Base-by-base conservation (phyloP, 139 green algal genomes). In the Chlorella vulgaris region DNA sequence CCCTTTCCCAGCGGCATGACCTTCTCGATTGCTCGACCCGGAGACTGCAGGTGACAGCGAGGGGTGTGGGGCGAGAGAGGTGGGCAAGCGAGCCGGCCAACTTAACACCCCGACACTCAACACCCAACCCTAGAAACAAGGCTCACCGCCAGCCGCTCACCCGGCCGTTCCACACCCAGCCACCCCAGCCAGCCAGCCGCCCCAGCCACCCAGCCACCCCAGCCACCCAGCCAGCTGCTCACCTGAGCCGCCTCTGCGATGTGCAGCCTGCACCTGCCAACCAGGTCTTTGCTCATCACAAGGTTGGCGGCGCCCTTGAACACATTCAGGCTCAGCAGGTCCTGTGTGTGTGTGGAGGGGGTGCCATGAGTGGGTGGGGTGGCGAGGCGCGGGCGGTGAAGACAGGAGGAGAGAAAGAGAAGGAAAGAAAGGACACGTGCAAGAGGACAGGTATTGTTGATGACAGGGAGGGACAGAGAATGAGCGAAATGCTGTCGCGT, bases 321-420 rank as follows among this genome's bases (percentile, higher is more conserved):
- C 50, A 90, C 55, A 67, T 91, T 91, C 29, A 91, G 43, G 31
- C 76, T 84, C 35, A 91, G 62, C 76, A 91, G 47, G 74, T 90
- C 82, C 85, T 81, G 73, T 47, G 55, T 0, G 1, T 18, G 53
- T 0, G 55, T 6, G 0, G 22, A 68, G 28, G n/a, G 36, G 31
- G 29, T 13, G 10, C 4, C 36, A 35, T 2, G 43, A 29, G 2
- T n/a, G 26, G 6, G 31, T 4, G 31, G n/a, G 22, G 31, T 36
- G 21, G 31, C 26, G 51, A 26, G 24, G 7, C 3, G 21, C 29
- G 26, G 39, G 26, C 3, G 68, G 39, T 35, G 35, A 19, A 22
- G 10, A 7, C 47, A 78, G 33, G 24, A 26, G 31, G 47, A 24
- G 21, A n/a, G 3, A 29, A 7, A 73, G 3, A 61, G 42, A 22